Percentiles rank a stretch among this genome's conserved stretches.
phyloP scores from a whole-genome alignment of 2,329 filamentous ascomycete genomes.

The Triangularia verruculosa region DNA sequence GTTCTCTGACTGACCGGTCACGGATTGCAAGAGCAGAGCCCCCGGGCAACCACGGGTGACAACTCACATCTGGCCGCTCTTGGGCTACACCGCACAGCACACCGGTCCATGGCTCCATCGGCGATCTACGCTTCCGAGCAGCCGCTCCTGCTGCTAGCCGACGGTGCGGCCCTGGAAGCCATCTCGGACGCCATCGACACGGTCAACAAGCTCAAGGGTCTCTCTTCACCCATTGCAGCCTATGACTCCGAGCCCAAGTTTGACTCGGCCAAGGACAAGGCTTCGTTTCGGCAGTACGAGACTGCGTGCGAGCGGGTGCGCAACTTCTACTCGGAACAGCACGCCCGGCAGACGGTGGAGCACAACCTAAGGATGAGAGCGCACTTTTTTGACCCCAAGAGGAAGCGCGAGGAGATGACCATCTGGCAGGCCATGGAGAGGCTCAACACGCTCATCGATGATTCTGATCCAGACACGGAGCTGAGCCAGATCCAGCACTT shows the following conservation, averaged over 20 bases:
- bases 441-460: conserved; percentile 85
- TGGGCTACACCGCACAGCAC: background rate
- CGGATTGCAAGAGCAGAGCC: background rate
- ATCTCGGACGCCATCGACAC: conserved; percentile 37
- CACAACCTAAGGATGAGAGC: conserved; percentile 83
- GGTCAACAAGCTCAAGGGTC: conserved; percentile 34
- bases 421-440: conserved; percentile 93
- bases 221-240: background rate
- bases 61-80: background rate
- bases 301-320: conserved; percentile 81
- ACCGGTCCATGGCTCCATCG: background rate
- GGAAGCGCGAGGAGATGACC: conserved; percentile 67
- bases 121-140: background rate
- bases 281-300: conserved; percentile 65
- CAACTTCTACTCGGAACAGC: conserved; percentile 76
- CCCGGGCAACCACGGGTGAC: background rate
- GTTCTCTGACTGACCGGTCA: background rate
- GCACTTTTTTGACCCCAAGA: conserved; percentile 62
- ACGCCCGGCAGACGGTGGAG: conserved; percentile 70
- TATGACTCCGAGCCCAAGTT: conserved; percentile 27
- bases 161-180: conserved; percentile 33
- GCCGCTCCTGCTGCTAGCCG: conserved; percentile 33
- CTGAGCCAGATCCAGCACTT: conserved; percentile 88
- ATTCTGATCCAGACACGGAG: conserved; percentile 84
- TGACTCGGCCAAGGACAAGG: conserved; percentile 36